Percentiles rank a stretch among this genome's conserved stretches.
These are phyloP conservation scores for Leishmania aethiopica DNA, from an alignment of 208 protist species.

Conservation along the genomic window DNA sequence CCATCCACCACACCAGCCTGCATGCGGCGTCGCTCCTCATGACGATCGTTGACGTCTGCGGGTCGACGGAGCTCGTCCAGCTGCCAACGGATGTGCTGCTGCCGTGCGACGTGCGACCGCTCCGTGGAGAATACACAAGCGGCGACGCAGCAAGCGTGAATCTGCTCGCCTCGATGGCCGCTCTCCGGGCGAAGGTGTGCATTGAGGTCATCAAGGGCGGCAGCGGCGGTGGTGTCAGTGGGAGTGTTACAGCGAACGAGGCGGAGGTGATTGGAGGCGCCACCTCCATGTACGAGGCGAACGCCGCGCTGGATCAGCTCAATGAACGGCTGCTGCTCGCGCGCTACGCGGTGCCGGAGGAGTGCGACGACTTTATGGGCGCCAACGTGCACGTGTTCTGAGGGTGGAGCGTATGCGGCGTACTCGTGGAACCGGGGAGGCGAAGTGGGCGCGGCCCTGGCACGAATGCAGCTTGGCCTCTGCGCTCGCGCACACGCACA, in stretches of 20 bases:
- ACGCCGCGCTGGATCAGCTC: slow-evolving; percentile 27
- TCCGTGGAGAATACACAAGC: slow-evolving; percentile 6
- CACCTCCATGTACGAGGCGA: slow-evolving; percentile 21
- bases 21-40: slow-evolving; percentile 45
- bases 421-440: neutral
- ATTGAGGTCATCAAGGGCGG: slow-evolving; percentile 27
- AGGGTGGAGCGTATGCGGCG: neutral
- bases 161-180: slow-evolving; percentile 30
- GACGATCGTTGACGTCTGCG: slow-evolving; percentile 58
- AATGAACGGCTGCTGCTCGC: slow-evolving; percentile 51
- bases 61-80: slow-evolving; percentile 63
- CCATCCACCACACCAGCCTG: slow-evolving; percentile 47
- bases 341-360: slow-evolving; percentile 48
- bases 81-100: slow-evolving; percentile 35
- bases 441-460: neutral
- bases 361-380: slow-evolving; percentile 47
- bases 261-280: neutral
- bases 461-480: neutral
- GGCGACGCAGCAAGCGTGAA: slow-evolving; percentile 8
- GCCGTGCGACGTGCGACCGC: slow-evolving; percentile 1
- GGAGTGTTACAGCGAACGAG: neutral
- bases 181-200: slow-evolving; percentile 27
- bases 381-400: slow-evolving; percentile 26
- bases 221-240: neutral
- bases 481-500: neutral